Percentiles rank a stretch among this genome's conserved stretches.
phyloP scores from a whole-genome alignment of 2,329 filamentous ascomycete species.

The Chalaropsis thielavioides region DNA sequence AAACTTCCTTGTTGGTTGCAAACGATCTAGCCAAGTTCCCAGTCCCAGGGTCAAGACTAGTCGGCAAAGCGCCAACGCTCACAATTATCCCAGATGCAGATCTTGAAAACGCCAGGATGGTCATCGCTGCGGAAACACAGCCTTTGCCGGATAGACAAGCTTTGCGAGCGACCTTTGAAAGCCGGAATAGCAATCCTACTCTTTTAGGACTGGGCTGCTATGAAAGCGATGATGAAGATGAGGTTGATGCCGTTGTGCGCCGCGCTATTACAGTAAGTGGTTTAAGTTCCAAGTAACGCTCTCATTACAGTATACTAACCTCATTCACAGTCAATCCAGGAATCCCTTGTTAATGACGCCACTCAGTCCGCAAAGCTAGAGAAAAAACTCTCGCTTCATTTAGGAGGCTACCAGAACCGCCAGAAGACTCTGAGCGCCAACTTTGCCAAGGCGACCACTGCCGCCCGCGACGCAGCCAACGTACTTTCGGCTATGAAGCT shows the following conservation, averaged over 20 bases:
- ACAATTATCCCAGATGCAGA: conserved; percentile 54
- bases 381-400: conserved; percentile 77
- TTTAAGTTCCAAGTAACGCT: neutral
- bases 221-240: conserved; percentile 58
- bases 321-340: conserved; percentile 47
- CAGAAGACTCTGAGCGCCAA: conserved; percentile 69
- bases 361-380: conserved; percentile 76
- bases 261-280: conserved; percentile 57
- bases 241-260: conserved; percentile 47
- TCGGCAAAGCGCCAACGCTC: conserved; percentile 45
- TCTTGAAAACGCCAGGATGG: conserved; percentile 59
- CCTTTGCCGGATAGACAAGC: conserved; percentile 34
- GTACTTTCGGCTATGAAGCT: conserved; percentile 62
- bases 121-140: conserved; percentile 58
- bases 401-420: conserved; percentile 82
- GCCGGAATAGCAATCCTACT: conserved; percentile 38
- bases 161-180: conserved; percentile 40
- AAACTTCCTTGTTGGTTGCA: conserved; percentile 66
- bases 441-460: conserved; percentile 58
- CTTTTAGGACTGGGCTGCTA: conserved; percentile 74
- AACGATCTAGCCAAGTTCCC: conserved; percentile 67
- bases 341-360: conserved; percentile 57
- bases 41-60: conserved; percentile 50
- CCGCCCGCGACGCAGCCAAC: conserved; percentile 56
- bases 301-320: conserved; percentile 1